Percentiles rank a stretch among this genome's conserved stretches.
These are phyloP conservation scores for Echium plantagineum DNA, from an alignment of 257 asterid genomes.

Conservation along the genomic window DNA sequence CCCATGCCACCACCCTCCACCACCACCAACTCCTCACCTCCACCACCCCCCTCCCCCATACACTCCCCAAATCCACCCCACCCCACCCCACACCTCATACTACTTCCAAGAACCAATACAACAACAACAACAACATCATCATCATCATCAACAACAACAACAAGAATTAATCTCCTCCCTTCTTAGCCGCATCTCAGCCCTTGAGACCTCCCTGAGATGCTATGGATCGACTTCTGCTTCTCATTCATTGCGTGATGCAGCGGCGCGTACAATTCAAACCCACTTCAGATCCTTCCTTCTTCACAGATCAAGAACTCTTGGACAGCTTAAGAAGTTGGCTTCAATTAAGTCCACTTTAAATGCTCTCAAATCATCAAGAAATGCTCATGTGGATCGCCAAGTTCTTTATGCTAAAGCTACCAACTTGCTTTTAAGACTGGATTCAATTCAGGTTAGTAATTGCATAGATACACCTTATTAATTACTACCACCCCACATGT, in stretches of 20 bases:
- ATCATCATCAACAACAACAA: slow-evolving; percentile 11
- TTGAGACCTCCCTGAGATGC: slow-evolving; percentile 50
- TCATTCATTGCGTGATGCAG: slow-evolving; percentile 55
- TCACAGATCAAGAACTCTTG: slow-evolving; percentile 76
- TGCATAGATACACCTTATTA: no score
- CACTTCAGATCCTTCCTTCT: slow-evolving; percentile 67
- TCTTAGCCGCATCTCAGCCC: slow-evolving; percentile 62
- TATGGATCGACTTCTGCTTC: slow-evolving; percentile 21
- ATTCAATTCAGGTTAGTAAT: slow-evolving; percentile 41
- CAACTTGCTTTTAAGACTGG: slow-evolving; percentile 50
- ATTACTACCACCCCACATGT: no score
- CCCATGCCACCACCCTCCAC: slow-evolving; percentile 23
- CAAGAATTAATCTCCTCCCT: slow-evolving; percentile 42
- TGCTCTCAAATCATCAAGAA: slow-evolving; percentile 36
- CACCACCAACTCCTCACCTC: slow-evolving; percentile 23
- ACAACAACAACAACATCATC: slow-evolving; percentile 1
- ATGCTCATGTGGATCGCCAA: slow-evolving; percentile 29
- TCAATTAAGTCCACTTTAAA: slow-evolving; percentile 46
- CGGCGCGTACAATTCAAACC: slow-evolving; percentile 69
- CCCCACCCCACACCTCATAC: slow-evolving; percentile 7
- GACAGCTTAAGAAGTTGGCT: slow-evolving; percentile 70
- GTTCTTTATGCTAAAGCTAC: slow-evolving; percentile 28
- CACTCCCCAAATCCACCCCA: slow-evolving; percentile 13
- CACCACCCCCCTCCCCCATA: slow-evolving; percentile 20
- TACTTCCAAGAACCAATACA: no score